Evolutionary conservation across 768 basidiomycete species (phyloP).

Genomic region (Chalciporus chontae): DNA sequence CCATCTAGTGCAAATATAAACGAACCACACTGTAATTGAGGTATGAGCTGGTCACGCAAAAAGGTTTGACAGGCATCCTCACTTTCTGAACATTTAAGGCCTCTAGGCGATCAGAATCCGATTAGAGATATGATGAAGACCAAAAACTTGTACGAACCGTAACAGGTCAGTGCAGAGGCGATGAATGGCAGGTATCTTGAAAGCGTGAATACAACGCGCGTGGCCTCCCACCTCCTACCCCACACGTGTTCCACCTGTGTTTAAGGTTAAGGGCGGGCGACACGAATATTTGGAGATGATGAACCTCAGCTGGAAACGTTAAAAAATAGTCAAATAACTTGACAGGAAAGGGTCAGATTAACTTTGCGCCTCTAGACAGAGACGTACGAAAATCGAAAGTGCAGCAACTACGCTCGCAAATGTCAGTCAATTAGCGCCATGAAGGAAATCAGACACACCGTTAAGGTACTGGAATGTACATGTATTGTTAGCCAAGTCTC

Average conservation of each 20-base stretch:
- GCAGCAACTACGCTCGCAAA: constrained; percentile 16
- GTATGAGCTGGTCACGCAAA: not conserved
- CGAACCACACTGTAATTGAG: constrained; percentile 14
- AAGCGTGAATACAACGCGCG: constrained; percentile 24
- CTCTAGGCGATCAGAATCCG: constrained; percentile 1
- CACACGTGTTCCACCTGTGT: constrained; percentile 22
- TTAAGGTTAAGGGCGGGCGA: not conserved
- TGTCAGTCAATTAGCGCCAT: not conserved
- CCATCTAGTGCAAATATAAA: constrained; percentile 20
- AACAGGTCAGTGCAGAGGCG: constrained; percentile 14
- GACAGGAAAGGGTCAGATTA: not conserved
- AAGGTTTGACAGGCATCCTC: not conserved
- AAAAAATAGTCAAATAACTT: constrained; percentile 23
- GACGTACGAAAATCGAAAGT: constrained; percentile 15
- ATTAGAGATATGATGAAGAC: not conserved
- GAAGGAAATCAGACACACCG: constrained; percentile 3
- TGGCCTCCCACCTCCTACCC: constrained; percentile 21
- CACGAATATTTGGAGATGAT: not conserved
- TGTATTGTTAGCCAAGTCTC: not conserved
- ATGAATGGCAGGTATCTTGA: constrained; percentile 28
- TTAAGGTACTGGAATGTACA: constrained; percentile 14
- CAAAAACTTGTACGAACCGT: constrained; percentile 8
- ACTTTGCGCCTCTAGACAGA: not conserved
- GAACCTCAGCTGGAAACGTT: constrained; percentile 22
- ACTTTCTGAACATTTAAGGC: constrained; percentile 4